Conservation (phyloP, 305 asterid genomes). For the Solanum hybrid region DNA sequence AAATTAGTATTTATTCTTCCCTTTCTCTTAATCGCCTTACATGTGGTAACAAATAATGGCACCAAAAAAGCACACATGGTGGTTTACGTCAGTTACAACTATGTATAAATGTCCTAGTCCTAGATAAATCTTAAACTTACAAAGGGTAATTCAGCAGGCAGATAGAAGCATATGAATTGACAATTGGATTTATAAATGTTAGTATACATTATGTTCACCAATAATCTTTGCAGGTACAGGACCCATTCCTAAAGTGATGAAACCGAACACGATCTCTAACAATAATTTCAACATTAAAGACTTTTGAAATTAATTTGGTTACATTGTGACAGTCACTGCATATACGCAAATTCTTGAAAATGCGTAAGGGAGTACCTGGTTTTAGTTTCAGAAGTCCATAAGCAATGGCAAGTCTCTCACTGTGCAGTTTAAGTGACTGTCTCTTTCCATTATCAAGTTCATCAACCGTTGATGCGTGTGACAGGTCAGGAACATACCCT, state of each 20-base stretch:
- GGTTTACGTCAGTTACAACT: not conserved
- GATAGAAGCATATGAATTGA: not conserved
- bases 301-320: constrained; percentile 36
- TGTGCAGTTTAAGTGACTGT: constrained; percentile 43
- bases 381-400: constrained; percentile 47
- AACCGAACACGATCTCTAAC: constrained; percentile 76
- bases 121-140: not conserved
- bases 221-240: constrained; percentile 64
- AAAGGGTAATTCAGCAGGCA: not conserved
- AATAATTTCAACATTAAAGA: constrained; percentile 42
- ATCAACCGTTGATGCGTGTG: constrained; percentile 40
- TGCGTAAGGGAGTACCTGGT: constrained; percentile 38
- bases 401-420: constrained; percentile 66
- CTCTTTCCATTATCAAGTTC: constrained; percentile 38
- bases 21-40: not conserved
- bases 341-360: constrained; percentile 58
- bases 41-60: not conserved
- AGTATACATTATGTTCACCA: constrained; percentile 27
- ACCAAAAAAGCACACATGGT: not conserved
- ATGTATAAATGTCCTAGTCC: not conserved
- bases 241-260: constrained; percentile 54
- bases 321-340: constrained; percentile 62
- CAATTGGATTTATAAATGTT: not conserved
- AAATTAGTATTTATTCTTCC: not conserved
- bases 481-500: constrained; percentile 41